Evolutionary conservation across 441 rosid genomes (phyloP), one percentile per base, ranked within the genome.

Genomic region (Syzygium malaccense): DNA sequence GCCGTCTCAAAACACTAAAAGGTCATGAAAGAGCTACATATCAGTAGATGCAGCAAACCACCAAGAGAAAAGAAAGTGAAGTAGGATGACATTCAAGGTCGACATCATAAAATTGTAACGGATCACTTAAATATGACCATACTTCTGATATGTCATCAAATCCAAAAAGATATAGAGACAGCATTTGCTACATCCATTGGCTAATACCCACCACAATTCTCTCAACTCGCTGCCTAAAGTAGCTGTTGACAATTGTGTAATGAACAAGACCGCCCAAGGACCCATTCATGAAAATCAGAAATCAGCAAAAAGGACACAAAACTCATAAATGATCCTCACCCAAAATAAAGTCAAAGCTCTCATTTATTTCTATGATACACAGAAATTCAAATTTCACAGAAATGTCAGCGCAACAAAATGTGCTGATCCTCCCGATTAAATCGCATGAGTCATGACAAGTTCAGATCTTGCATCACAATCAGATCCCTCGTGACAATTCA

Each of bases 21-120:
- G 53, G 62, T 57, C 23, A 80, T 56, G 58, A 90, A 86, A 91
- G 88, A 54, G 86, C 86, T 86, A 86, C 90, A 92, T 56, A 90
- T 90, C 37, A 45, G 90, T 55, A 68, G 57, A 78, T 85, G 86
- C 71, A 88, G 53, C 66, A 66, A 90, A 84, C 87, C 86, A 88
- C 58, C 14, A 55, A 20, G 85, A 17, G 62, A 37, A 62, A 71
- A 71, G 83, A 71, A 71, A 37, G 49, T 71, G 83, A 17, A 37
- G 26, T 11, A 37, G 83, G 83, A 71, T 37, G 83, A 71, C 83
- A 71, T 20, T 71, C 41, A 37, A 71, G 28, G 80, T 20, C 26
- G 9, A 71, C 49, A 71, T 23, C 51, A 71, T 37, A 37, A 71
- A 17, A 71, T 71, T n/a, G 13, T 37, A 37, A 71, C 14, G 17